A percentile compares a stretch with the other conserved stretches of the same genome.
These are phyloP conservation scores for Sporothrix globosa DNA, from an alignment of 2,329 filamentous ascomycete genomes.

Conservation along the genomic window DNA sequence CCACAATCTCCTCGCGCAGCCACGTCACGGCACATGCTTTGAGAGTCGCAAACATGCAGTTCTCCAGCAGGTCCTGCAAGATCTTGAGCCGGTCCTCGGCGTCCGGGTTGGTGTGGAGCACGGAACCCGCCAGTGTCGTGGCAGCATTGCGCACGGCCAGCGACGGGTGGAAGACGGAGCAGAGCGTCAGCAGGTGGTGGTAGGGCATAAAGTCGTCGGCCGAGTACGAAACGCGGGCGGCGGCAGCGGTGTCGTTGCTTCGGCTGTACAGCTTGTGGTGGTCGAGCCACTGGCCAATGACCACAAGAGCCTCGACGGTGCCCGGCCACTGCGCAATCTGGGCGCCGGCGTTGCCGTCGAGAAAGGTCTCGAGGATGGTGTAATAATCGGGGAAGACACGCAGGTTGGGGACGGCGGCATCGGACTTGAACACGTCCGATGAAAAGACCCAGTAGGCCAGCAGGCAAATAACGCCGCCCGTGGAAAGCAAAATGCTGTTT, in stretches of 20 bases:
- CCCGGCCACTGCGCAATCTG: conserved; percentile 56
- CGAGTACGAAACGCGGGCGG: conserved; percentile 33
- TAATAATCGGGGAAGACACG: conserved; percentile 65
- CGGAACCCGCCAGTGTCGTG: conserved; percentile 55
- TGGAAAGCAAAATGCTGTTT: conserved; percentile 60
- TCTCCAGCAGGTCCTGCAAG: conserved; percentile 66
- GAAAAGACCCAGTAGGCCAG: conserved; percentile 66
- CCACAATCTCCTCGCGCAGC: conserved; percentile 65
- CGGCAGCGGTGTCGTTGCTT: conserved; percentile 38
- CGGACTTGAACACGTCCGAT: conserved; percentile 62
- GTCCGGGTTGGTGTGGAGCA: conserved; percentile 63
- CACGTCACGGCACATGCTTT: conserved; percentile 66
- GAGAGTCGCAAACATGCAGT: conserved; percentile 64
- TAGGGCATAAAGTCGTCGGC: conserved; percentile 57
- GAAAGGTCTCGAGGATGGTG: conserved; percentile 56
- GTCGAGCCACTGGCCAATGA: conserved; percentile 63
- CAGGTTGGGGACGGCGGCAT: conserved; percentile 57
- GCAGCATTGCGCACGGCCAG: conserved; percentile 59
- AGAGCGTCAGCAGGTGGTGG: conserved; percentile 61
- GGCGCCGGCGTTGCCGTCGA: conserved; percentile 54
- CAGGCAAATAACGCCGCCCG: conserved; percentile 61
- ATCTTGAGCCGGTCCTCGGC: conserved; percentile 63
- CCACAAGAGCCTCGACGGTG: conserved; percentile 62
- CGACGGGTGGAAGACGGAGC: conserved; percentile 61
- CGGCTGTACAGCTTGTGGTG: conserved; percentile 44